Evolutionary conservation across 129 eudicot genomes (phyloP), one percentile per base, ranked within the genome.

Genomic region (Helianthus tuberosus): DNA sequence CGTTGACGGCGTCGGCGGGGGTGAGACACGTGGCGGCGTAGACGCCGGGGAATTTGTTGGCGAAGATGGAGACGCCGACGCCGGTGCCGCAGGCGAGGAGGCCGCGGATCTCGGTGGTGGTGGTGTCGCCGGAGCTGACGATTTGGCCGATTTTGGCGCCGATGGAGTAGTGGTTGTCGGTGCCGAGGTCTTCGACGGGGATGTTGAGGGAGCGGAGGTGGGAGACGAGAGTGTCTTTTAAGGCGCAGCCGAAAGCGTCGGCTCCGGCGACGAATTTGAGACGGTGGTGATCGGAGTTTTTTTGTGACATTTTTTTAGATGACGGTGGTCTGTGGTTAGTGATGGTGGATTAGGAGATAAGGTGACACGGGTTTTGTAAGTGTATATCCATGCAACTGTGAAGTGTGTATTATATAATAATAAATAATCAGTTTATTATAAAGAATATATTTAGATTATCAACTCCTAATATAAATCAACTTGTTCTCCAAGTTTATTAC

Each of bases 11-110:
- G 8, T 93, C 98, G 20, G 63, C 74, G 14, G 86, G 65, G 14
- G 96, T 87, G 64, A 85, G 83, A 65, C 98, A 93, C 5, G 84
- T 88, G 75, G 93, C 97, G 48, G 98, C 97, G 82, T 86, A 93
- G 53, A 93, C 89, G 60, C 91, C 89, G 83, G 98, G 97, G 79
- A 77, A 82, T 27, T 93, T 93, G 84, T 93, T 93, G 69, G 98
- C 96, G 86, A 93, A 93, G 69, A 93, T 93, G 0, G 85, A 64
- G 25, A 93, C 98, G 17, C 98, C 98, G 53, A 72, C 88, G 41
- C 98, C 98, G 43, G 98, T 90, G 47, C 98, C 98, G 71, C 98
- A 93, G 57, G 91, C 96, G 70, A 93, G 78, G 49, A 93, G 89
- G 35, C 98, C 98, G 29, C 91, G 97, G 52, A 75, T 86, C 32